Evolutionary conservation across 352 stramenopile species (phyloP), one percentile per base, ranked within the genome.

Genomic region (Phytophthora sp.): DNA sequence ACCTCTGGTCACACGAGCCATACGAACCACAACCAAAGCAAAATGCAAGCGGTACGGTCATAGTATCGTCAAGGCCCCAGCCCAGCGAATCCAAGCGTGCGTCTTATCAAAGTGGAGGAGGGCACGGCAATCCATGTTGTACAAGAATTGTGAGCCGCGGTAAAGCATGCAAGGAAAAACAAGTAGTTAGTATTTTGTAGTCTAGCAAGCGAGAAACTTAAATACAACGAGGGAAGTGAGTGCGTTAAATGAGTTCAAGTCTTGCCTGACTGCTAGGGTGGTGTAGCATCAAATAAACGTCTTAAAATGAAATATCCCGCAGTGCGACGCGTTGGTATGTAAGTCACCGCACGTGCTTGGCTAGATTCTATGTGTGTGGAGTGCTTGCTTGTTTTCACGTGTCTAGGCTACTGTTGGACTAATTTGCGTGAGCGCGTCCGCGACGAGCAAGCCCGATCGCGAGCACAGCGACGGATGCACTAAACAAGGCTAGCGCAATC

Each of bases 1-100:
- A 79, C 67, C 21, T 87, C 78, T 3, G 79, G 80, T 4, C 83
- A 92, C 54, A 84, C 81, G 27, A 85, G 58, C 30, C 54, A 66
- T 53, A 48, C 17, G 17, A 62, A 48, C 26, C 54, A 69, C 42
- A 82, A 30, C 37, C 49, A 63, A 48, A 46, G 28, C 24, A 77
- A 71, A 58, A 34, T 38, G 27, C 55, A 65, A 31, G 24, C 38
- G 56, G 48, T 58, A 23, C 42, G 23, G 39, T 67, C 62, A 66
- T 69, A 73, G 61, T 55, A 60, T n/a, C n/a, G 35, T 30, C 23
- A 7, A 35, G 28, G 53, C 35, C n/a, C 30, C 7, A 53, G 30
- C 45, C 26, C 31, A 43, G 38, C 46, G 38, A 56, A 67, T 17
- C n/a, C 13, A 55, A 54, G 56, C 30, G 37, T 31, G 46, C 38